Evolutionary conservation across 2,329 filamentous ascomycete species (phyloP), one percentile per base, ranked within the genome.

Genomic region (Neopestalotiopsis sp.): DNA sequence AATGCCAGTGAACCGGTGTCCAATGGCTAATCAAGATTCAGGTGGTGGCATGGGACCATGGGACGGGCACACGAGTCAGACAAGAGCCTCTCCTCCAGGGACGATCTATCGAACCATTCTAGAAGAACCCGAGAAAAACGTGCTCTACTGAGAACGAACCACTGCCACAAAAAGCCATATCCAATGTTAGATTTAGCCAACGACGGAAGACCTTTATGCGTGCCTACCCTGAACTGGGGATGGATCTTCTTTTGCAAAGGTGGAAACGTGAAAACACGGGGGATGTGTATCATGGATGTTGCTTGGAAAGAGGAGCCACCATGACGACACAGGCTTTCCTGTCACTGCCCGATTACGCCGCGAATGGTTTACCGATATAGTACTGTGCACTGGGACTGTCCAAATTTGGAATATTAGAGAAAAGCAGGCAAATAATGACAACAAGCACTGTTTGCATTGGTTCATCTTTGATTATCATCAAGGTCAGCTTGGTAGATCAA

Each of bases 221-320:
- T 24, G 20, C 13, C 14, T 28, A 14, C 57, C 9, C 57, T 59
- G n/a, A 24, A 28, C 24, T 28, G 24, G 24, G 24, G 24, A 28
- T 24, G 5, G 13, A 30, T 20, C 13, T 38, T 10, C 34, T 38
- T 38, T 10, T 38, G 34, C 34, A 38, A 7, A 10, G 6, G 13
- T 40, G 30, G 28, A 34, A 40, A 62, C n/a, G 30, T 40, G 14
- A 32, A 12, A 38, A 61, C 14, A 62, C 32, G 59, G 59, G 59
- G 59, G 59, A 62, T 62, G 30, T 62, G 59, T 62, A 62, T 62
- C 59, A 62, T 62, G 59, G 59, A 20, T 62, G 59, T 62, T 62
- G 59, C 59, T 40, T 62, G 59, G 12, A 30, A 13, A 20, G 34
- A 12, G 32, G 57, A 20, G 32, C 59, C 30, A 34, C 59, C 30